phyloP scores from a whole-genome alignment of 805 yeast genomes.

The Kazachstania bromeliacearum region DNA sequence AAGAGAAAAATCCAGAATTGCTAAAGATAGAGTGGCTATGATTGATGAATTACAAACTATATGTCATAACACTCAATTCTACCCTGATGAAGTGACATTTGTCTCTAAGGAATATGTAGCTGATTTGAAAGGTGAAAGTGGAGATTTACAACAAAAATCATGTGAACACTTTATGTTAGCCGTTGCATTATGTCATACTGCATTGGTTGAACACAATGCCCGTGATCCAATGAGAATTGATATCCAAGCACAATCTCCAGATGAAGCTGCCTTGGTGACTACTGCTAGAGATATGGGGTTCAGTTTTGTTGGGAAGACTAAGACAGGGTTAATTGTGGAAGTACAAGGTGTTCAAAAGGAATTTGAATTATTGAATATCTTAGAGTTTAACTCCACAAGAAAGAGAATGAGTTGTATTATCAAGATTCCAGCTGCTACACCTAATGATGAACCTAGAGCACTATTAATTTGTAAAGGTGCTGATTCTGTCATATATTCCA shows the following conservation, averaged over 20 bases:
- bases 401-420: conserved; percentile 81
- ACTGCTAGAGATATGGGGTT: conserved; percentile 77
- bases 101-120: conserved; percentile 54
- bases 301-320: conserved; percentile 54
- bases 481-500: conserved; percentile 65
- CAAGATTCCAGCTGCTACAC: conserved; percentile 45
- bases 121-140: conserved; percentile 45
- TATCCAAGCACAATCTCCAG: conserved; percentile 76
- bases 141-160: conserved; percentile 41
- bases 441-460: conserved; percentile 45
- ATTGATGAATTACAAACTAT: conserved; percentile 35
- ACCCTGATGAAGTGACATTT: conserved; percentile 59
- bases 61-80: conserved; percentile 33
- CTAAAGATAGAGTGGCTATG: conserved; percentile 51
- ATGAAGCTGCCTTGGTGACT: conserved; percentile 78
- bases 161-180: conserved; percentile 71
- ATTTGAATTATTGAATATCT: conserved; percentile 57
- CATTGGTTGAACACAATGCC: conserved; percentile 58
- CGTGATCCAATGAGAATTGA: conserved; percentile 45
- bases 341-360: conserved; percentile 65
- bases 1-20: conserved; percentile 44
- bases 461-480: conserved; percentile 78
- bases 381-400: conserved; percentile 77
- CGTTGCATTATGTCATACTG: conserved; percentile 72
- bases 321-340: conserved; percentile 54